These are phyloP conservation scores for slime mould (Dictyostelium discoideum) DNA, from an alignment of 78 protist genomes.

Conservation along the genomic window DNA sequence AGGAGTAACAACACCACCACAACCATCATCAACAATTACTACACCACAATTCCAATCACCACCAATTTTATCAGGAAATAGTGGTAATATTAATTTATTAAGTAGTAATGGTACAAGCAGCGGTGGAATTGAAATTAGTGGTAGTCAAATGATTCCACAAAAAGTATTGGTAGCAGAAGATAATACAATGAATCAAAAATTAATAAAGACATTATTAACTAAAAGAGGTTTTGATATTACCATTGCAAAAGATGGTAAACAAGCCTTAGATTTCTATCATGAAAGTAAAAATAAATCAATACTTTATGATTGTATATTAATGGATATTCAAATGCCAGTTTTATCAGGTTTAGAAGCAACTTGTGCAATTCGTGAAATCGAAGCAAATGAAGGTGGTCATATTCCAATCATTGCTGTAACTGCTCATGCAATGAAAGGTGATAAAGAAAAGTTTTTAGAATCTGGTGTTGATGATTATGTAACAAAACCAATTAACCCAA, in stretches of 20 bases:
- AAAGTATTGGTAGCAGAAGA: constrained; percentile 84
- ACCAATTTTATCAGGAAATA: neutral
- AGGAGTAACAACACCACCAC: neutral
- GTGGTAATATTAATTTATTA: neutral
- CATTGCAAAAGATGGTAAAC: constrained; percentile 76
- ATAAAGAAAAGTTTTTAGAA: constrained; percentile 49
- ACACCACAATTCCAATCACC: constrained; percentile 6
- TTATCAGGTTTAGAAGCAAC: constrained; percentile 86
- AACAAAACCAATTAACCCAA: constrained; percentile 80
- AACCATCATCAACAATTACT: neutral
- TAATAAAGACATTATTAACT: constrained; percentile 23
- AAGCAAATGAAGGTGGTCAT: constrained; percentile 33
- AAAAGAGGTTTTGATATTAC: constrained; percentile 20
- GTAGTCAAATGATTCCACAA: neutral
- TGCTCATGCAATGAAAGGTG: constrained; percentile 73
- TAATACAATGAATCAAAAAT: constrained; percentile 72
- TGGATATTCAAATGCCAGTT: constrained; percentile 91
- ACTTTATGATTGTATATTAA: constrained; percentile 62
- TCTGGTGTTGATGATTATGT: constrained; percentile 87
- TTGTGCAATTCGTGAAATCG: constrained; percentile 49
- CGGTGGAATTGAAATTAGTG: too few relatives aligned
- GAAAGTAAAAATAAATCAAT: neutral
- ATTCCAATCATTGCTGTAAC: constrained; percentile 81
- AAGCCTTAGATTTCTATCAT: constrained; percentile 66
- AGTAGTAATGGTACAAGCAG: neutral